Percentiles rank a stretch among this genome's conserved stretches.
These are phyloP conservation scores for Hypericum androsaemum DNA, from an alignment of 345 rosid genomes.

Conservation along the genomic window DNA sequence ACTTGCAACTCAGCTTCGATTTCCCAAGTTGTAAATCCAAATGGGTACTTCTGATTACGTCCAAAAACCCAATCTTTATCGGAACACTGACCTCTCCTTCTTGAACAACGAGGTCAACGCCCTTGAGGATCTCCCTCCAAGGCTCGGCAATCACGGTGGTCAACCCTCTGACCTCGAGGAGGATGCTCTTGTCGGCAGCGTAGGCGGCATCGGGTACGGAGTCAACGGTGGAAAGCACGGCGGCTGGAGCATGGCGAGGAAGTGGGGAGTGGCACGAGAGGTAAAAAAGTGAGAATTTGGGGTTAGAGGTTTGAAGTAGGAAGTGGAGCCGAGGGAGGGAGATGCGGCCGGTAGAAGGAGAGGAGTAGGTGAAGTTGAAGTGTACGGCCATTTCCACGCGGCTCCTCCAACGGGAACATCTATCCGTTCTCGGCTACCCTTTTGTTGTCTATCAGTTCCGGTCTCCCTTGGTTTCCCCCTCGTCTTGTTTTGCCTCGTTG, in stretches of 20 bases:
- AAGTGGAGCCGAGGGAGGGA: not conserved
- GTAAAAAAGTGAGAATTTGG: not conserved
- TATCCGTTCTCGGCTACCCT: too few relatives aligned
- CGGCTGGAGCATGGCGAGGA: not conserved
- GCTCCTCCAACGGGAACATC: too few relatives aligned
- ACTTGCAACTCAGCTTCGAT: too few relatives aligned
- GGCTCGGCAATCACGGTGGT: slow-evolving; percentile 73
- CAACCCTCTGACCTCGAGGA: slow-evolving; percentile 71
- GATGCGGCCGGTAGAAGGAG: not conserved
- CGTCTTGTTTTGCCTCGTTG: too few relatives aligned
- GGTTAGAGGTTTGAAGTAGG: not conserved
- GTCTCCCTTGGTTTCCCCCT: too few relatives aligned
- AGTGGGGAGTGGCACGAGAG: not conserved
- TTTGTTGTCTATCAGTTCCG: too few relatives aligned
- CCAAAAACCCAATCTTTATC: not conserved
- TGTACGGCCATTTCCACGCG: not conserved
- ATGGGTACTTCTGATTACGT: not conserved
- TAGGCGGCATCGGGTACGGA: not conserved
- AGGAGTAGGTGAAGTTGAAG: not conserved
- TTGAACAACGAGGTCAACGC: slow-evolving; percentile 56
- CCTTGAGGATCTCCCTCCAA: slow-evolving; percentile 74
- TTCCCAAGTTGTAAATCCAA: too few relatives aligned
- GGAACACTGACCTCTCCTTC: slow-evolving; percentile 74
- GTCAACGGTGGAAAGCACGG: slow-evolving; percentile 2
- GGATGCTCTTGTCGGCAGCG: slow-evolving; percentile 32